These are phyloP conservation scores for Nicotiana tomentosiformis DNA, from an alignment of 257 asterid species.

Conservation along the genomic window DNA sequence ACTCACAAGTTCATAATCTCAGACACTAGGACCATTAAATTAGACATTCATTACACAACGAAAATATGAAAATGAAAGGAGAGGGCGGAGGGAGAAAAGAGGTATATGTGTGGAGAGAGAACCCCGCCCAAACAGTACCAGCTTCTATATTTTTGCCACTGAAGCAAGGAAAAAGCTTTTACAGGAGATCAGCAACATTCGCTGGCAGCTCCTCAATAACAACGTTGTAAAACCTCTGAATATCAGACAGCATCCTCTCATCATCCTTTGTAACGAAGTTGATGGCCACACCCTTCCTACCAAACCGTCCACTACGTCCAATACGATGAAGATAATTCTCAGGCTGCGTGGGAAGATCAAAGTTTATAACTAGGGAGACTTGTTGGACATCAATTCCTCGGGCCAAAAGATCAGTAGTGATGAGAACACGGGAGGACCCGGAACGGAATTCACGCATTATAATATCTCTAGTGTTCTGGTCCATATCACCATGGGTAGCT, in stretches of 20 bases:
- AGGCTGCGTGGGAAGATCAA: neutral
- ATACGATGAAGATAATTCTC: neutral
- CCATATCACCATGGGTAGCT: conserved; percentile 18
- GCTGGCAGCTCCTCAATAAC: neutral
- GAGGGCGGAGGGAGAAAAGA: neutral
- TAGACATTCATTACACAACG: neutral
- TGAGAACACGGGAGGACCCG: conserved; percentile 17
- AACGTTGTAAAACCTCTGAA: neutral
- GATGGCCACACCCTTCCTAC: neutral
- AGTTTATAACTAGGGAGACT: conserved; percentile 17
- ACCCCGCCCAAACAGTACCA: neutral
- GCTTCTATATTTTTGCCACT: neutral
- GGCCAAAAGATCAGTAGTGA: conserved; percentile 20
- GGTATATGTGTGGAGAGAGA: neutral
- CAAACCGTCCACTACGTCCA: neutral
- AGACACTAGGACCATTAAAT: neutral
- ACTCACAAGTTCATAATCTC: neutral
- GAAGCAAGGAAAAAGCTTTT: neutral
- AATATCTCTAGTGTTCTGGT: conserved; percentile 16
- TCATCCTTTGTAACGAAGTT: neutral
- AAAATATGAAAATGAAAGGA: neutral
- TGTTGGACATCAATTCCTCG: conserved; percentile 20
- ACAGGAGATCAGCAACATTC: neutral
- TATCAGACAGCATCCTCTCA: neutral
- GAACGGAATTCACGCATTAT: conserved; percentile 21